Evolutionary conservation across 106 monocot species (phyloP).

Genomic region (Apostasia ramifera): DNA sequence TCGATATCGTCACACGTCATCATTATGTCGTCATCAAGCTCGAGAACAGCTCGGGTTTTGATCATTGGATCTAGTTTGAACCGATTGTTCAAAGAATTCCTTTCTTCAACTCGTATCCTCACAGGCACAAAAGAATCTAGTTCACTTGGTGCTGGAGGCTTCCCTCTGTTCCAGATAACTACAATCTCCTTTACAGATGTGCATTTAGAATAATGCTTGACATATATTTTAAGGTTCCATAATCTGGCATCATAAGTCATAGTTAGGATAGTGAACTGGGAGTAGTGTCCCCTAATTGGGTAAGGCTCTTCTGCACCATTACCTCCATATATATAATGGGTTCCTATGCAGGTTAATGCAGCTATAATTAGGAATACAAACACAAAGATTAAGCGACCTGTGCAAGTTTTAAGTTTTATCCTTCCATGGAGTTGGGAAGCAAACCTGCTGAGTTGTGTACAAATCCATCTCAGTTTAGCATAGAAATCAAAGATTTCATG

Average conservation of each 20-base stretch:
- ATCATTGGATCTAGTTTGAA: conserved; percentile 58
- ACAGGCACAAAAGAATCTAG: conserved; percentile 66
- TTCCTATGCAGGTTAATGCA: conserved; percentile 44
- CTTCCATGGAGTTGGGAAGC: conserved; percentile 33
- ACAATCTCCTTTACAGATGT: conserved; percentile 79
- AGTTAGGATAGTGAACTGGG: conserved; percentile 84
- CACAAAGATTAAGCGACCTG: conserved; percentile 25
- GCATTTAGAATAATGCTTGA: conserved; percentile 85
- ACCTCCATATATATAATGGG: conserved; percentile 54
- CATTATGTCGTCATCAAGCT: conserved; percentile 84
- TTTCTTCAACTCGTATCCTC: conserved; percentile 66
- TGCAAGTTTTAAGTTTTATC: conserved; percentile 41
- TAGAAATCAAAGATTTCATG: conserved; percentile 6
- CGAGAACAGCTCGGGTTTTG: conserved; percentile 70
- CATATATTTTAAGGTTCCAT: conserved; percentile 76
- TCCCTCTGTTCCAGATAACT: conserved; percentile 78
- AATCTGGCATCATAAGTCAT: conserved; percentile 74
- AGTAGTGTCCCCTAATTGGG: conserved; percentile 52
- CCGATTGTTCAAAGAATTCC: conserved; percentile 78
- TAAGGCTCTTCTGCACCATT: conserved; percentile 74
- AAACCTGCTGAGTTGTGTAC: conserved; percentile 20
- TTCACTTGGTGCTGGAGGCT: conserved; percentile 27
- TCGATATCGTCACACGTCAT: conserved; percentile 90
- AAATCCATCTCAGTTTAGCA: conserved; percentile 29
- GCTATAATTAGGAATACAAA: conserved; percentile 29